These are phyloP conservation scores for Discostella stelligera DNA, from an alignment of 352 stramenopile genomes.

Conservation along the genomic window DNA sequence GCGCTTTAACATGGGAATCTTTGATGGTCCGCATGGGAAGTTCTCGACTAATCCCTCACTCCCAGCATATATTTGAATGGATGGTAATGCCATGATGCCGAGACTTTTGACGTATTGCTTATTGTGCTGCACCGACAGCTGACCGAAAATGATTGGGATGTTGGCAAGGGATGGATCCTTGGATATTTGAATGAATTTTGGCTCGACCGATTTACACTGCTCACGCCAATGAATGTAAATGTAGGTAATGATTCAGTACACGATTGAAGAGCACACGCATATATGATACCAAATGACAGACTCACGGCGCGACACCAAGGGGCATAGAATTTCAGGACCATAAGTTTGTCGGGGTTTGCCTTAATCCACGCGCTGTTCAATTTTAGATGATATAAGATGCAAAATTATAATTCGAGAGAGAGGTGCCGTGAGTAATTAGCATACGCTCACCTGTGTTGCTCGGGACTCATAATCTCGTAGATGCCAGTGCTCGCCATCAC, in stretches of 20 bases:
- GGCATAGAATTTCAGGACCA: constrained; percentile 83
- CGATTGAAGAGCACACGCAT: too few species aligned
- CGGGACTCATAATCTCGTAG: constrained; percentile 47
- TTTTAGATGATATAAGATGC: background rate
- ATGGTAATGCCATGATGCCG: constrained; percentile 76
- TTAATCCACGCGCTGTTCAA: constrained; percentile 52
- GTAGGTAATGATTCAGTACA: too few species aligned
- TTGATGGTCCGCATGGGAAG: constrained; percentile 81
- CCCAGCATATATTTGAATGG: constrained; percentile 78
- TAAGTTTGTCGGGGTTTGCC: constrained; percentile 68
- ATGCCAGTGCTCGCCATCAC: constrained; percentile 34
- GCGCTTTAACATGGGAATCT: constrained; percentile 80
- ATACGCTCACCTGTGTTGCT: constrained; percentile 52
- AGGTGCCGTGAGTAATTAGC: too few species aligned
- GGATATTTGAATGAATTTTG: constrained; percentile 75
- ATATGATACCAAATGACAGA: too few species aligned
- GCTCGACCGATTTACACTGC: constrained; percentile 76
- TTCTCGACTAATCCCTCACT: constrained; percentile 67
- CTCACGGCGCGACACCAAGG: constrained; percentile 75
- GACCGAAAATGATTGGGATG: constrained; percentile 70
- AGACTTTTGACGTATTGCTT: constrained; percentile 80
- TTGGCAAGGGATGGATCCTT: constrained; percentile 63
- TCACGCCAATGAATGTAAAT: too few species aligned
- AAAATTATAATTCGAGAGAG: background rate
- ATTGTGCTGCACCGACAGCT: constrained; percentile 76